Base-by-base conservation (phyloP, 148 eudicot genomes). In the Diospyros kaki region DNA sequence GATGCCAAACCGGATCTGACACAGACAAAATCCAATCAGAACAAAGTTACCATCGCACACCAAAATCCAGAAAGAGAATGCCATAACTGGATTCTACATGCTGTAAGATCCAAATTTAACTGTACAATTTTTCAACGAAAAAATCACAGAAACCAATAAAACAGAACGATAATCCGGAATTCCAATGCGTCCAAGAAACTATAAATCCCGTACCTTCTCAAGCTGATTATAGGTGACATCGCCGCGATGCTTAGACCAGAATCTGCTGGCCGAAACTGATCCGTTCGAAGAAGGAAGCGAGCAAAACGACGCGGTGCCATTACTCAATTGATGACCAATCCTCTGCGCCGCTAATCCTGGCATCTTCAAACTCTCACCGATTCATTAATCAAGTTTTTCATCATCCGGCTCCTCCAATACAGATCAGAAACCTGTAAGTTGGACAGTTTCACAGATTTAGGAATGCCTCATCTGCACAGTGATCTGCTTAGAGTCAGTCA, bases 231-330 rank as follows among this genome's bases (percentile, higher is more conserved):
- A 81, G 85, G 89, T 83, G 75, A 94, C 77, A 81, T 84, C 97
- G 79, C 81, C 86, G 2, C 92, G 84, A 74, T 90, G 90, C 77
- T 83, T 88, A 51, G 98, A 89, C 98, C 98, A 92, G 76, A 92
- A 92, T 40, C 87, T 96, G 76, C 85, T 84, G 38, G 84, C 68
- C 2, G 85, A 87, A 66, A 83, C 83, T 74, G 95, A 86, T 82
- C 92, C 93, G 88, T 85, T 82, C 42, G 77, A 82, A 75, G 82
- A 74, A 17, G 86, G 81, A 28, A 84, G 76, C 51, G 87, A 76
- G 78, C 59, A 81, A 65, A 74, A 75, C 69, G 84, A 75, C 70
- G 87, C 58, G 17, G 78, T 59, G 51, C 60, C 86, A 86, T 85
- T 81, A 75, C 72, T 78, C 28, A 83, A 77, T 78, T 82, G 89